Conservation (phyloP, 192 early-diverging fungal species). For the Backusella luteola region DNA sequence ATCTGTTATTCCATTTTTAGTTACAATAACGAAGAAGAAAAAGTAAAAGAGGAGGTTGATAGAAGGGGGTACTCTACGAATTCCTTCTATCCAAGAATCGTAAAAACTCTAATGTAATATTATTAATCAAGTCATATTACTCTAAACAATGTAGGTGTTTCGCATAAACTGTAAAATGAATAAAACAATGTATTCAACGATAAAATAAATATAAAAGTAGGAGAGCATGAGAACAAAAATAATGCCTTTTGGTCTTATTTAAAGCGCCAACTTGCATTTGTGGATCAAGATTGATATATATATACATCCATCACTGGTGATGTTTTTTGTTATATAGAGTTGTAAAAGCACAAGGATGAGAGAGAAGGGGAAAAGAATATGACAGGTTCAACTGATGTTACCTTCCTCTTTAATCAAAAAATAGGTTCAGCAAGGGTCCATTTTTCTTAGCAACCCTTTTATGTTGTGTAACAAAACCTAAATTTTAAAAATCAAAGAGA, state of each 20-base stretch:
- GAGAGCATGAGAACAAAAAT: no score
- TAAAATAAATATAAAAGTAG: background rate
- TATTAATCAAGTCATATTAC: background rate
- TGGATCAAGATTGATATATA: no score
- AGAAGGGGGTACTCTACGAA: background rate
- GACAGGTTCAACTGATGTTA: background rate
- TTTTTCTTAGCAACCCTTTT: background rate
- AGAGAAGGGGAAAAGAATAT: background rate
- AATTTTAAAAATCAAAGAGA: background rate
- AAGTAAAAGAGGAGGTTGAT: background rate
- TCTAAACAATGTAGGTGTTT: background rate
- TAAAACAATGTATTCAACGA: background rate
- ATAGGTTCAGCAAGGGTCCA: constrained; percentile 5
- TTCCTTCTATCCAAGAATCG: background rate
- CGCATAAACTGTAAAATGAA: background rate
- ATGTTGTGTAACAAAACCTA: background rate
- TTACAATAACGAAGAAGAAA: no score
- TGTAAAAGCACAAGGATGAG: background rate
- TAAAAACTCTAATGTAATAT: background rate
- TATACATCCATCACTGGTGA: no score
- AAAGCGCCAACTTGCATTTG: no score
- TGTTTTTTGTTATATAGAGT: no score
- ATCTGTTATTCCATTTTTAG: background rate
- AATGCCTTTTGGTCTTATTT: no score
- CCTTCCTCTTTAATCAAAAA: constrained; percentile 6